Conservation (phyloP, 768 basidiomycete species). For the Exsudoporus frostii region DNA sequence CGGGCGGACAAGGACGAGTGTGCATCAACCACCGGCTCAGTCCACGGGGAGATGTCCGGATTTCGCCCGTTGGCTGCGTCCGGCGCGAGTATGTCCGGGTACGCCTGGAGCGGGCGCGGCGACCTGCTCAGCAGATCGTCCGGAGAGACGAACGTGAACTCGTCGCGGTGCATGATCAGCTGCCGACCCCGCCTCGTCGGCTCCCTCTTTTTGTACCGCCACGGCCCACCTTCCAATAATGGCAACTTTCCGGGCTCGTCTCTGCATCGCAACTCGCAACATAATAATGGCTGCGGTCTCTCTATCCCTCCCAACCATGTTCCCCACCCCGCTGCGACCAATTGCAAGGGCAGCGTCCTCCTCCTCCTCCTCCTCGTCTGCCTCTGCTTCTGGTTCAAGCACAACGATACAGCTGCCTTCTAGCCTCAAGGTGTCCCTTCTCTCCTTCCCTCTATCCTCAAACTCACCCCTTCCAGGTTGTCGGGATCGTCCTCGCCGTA, state of each 20-base stretch:
- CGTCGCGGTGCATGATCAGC: slow-evolving; percentile 13
- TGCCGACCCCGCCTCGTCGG: not conserved
- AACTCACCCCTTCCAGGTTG: slow-evolving; percentile 43
- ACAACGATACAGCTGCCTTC: slow-evolving; percentile 35
- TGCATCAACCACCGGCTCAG: slow-evolving; percentile 11
- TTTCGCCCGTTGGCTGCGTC: not conserved
- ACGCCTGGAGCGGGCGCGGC: not conserved
- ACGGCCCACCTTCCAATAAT: slow-evolving; percentile 4
- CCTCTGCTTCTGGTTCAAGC: slow-evolving; percentile 34
- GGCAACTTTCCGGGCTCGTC: slow-evolving; percentile 9
- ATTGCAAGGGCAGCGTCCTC: slow-evolving; percentile 33
- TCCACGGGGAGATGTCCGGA: slow-evolving; percentile 22
- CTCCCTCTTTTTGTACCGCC: not conserved
- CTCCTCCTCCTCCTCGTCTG: slow-evolving; percentile 28
- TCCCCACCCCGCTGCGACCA: slow-evolving; percentile 5
- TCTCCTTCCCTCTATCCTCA: not conserved
- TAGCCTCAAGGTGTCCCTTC: slow-evolving; percentile 50
- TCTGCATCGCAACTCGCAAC: slow-evolving; percentile 11
- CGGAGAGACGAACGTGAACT: slow-evolving; percentile 3
- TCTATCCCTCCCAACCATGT: not conserved
- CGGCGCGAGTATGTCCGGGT: slow-evolving; percentile 9
- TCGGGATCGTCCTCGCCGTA: slow-evolving; percentile 76
- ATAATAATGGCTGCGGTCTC: not conserved
- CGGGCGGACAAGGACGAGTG: not conserved
- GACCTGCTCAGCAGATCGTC: slow-evolving; percentile 6